Conservation (phyloP, 352 stramenopile species). For the Phytophthora multivora region DNA sequence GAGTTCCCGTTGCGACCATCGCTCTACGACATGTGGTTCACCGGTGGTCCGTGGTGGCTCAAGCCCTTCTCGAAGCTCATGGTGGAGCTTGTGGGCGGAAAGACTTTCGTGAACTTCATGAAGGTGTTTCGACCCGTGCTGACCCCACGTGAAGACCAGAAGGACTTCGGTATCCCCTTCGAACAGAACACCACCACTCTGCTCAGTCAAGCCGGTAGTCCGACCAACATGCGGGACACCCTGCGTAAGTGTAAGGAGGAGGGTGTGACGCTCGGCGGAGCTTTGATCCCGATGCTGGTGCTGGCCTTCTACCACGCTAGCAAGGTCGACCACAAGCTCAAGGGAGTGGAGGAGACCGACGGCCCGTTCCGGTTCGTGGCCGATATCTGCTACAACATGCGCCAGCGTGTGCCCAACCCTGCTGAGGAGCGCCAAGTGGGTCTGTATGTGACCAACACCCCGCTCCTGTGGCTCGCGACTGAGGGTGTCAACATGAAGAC, state of each 20-base stretch:
- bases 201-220: slow-evolving; percentile 42
- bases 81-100: slow-evolving; percentile 24
- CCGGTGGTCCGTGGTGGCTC: slow-evolving; percentile 45
- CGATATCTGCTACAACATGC: slow-evolving; percentile 62
- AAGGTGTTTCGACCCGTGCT: slow-evolving; percentile 56
- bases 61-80: slow-evolving; percentile 36
- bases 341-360: slow-evolving; percentile 18
- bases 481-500: slow-evolving; percentile 51
- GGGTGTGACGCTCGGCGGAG: slow-evolving; percentile 45
- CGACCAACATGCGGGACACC: slow-evolving; percentile 46
- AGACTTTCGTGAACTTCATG: slow-evolving; percentile 46
- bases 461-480: slow-evolving; percentile 48
- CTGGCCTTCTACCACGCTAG: slow-evolving; percentile 56
- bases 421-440: slow-evolving; percentile 44
- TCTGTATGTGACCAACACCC: slow-evolving; percentile 50
- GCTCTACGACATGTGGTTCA: slow-evolving; percentile 50
- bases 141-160: slow-evolving; percentile 44
- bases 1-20: slow-evolving; percentile 45
- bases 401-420: slow-evolving; percentile 25
- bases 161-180: slow-evolving; percentile 42
- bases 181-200: slow-evolving; percentile 50
- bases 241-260: slow-evolving; percentile 50
- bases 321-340: slow-evolving; percentile 38
- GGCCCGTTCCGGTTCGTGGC: slow-evolving; percentile 43
- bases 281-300: slow-evolving; percentile 48